These are phyloP conservation scores for Fusarium succisae DNA, from an alignment of 2,329 filamentous ascomycete genomes.

Conservation along the genomic window DNA sequence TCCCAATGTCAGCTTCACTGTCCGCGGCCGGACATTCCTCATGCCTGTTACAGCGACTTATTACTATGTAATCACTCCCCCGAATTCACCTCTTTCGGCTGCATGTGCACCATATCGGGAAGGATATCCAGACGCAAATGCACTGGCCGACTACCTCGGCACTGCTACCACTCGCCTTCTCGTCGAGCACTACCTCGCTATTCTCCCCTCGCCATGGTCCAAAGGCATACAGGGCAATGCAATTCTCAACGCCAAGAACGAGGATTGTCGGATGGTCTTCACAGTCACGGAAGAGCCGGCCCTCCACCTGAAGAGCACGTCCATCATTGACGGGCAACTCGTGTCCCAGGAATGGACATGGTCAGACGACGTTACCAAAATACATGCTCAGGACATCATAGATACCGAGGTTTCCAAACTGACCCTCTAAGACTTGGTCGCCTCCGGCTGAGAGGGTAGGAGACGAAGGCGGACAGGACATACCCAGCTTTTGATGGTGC, in stretches of 20 bases:
- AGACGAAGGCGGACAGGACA: background rate
- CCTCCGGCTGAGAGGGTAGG: background rate
- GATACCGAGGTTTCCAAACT: constrained; percentile 21
- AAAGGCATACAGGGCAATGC: constrained; percentile 47
- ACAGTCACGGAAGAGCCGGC: constrained; percentile 35
- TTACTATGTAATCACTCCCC: constrained; percentile 55
- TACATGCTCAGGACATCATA: constrained; percentile 38
- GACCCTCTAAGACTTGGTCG: background rate
- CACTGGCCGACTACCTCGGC: constrained; percentile 58
- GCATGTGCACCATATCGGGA: constrained; percentile 56
- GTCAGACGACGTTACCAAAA: constrained; percentile 30
- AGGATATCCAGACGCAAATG: constrained; percentile 55
- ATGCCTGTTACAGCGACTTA: constrained; percentile 56
- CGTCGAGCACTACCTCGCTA: constrained; percentile 47
- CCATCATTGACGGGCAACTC: constrained; percentile 22
- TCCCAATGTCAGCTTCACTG: constrained; percentile 52
- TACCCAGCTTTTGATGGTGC: background rate
- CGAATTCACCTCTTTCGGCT: constrained; percentile 48
- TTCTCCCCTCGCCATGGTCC: constrained; percentile 41
- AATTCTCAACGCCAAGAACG: constrained; percentile 43
- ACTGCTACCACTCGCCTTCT: constrained; percentile 55
- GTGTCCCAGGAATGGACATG: constrained; percentile 45
- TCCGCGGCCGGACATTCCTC: constrained; percentile 57
- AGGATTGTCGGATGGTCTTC: constrained; percentile 47
- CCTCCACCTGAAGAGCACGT: constrained; percentile 38